Evolutionary conservation across 2,329 filamentous ascomycete species (phyloP).

Genomic region (Zopfia rhizophila): DNA sequence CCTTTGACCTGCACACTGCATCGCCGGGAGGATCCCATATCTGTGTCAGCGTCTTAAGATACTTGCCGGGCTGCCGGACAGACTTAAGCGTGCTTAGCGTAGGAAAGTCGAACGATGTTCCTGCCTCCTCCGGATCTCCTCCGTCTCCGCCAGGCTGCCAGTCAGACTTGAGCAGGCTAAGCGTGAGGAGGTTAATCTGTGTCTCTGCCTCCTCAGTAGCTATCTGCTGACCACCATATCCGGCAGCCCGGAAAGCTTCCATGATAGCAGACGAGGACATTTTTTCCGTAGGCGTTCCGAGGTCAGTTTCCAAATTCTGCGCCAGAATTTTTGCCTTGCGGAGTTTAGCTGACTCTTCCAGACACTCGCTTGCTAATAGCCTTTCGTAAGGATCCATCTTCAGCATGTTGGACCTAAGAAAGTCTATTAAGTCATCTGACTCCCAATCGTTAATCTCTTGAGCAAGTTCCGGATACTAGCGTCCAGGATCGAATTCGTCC

Average conservation of each 20-base stretch:
- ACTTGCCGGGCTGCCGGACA: background rate
- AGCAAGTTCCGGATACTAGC: constrained; percentile 2
- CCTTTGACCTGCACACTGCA: background rate
- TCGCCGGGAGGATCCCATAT: constrained; percentile 3
- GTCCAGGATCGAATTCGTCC: background rate
- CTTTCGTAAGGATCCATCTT: constrained; percentile 1
- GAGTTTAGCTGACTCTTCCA: constrained; percentile 8
- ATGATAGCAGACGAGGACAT: constrained; percentile 4
- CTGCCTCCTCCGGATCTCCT: too few relatives aligned
- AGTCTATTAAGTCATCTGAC: constrained; percentile 2
- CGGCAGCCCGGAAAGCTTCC: constrained; percentile 1
- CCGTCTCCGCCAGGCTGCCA: too few relatives aligned
- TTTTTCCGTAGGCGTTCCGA: constrained; percentile 6
- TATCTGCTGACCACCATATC: constrained; percentile 9
- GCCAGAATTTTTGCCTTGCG: too few relatives aligned
- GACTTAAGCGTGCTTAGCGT: background rate
- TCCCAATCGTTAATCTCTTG: background rate
- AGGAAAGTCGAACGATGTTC: too few relatives aligned
- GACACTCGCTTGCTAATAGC: constrained; percentile 7
- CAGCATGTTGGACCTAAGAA: constrained; percentile 8
- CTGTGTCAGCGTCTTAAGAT: constrained; percentile 2
- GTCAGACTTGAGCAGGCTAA: too few relatives aligned
- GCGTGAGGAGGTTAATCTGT: too few relatives aligned
- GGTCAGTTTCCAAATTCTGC: constrained; percentile 3
- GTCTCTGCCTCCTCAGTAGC: too few relatives aligned